phyloP scores from a whole-genome alignment of 441 rosid species.

The Eutrema salsugineum region DNA sequence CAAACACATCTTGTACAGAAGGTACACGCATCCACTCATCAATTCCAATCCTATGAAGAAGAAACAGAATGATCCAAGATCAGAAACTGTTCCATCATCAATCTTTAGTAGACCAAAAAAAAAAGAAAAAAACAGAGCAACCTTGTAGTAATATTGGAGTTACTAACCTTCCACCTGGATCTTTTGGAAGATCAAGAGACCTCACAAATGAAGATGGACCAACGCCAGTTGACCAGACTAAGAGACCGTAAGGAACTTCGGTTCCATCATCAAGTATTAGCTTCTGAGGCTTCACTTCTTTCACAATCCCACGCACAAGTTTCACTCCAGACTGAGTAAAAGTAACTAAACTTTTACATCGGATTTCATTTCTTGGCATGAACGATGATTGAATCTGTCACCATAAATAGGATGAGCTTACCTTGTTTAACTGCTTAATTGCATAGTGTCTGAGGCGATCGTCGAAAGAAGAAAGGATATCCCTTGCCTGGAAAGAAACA shows the following conservation, averaged over 20 bases:
- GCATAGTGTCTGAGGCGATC: constrained; percentile 75
- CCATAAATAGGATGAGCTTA: neutral
- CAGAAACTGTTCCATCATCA: neutral
- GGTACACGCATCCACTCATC: constrained; percentile 84
- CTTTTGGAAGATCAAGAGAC: constrained; percentile 70
- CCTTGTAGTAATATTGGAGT: neutral
- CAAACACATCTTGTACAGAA: constrained; percentile 78
- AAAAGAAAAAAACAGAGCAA: neutral
- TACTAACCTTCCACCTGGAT: constrained; percentile 83
- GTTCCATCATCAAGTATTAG: constrained; percentile 78
- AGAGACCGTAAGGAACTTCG: constrained; percentile 76
- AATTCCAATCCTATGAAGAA: constrained; percentile 73
- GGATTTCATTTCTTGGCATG: neutral
- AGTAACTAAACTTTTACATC: no score
- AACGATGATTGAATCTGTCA: neutral
- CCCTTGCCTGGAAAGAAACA: constrained; percentile 62
- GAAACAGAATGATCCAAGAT: constrained; percentile 3
- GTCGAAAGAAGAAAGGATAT: constrained; percentile 86
- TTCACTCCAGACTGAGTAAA: constrained; percentile 63
- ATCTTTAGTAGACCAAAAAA: no score
- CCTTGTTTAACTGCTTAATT: constrained; percentile 76
- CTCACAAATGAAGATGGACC: constrained; percentile 84
- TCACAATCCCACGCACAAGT: constrained; percentile 76
- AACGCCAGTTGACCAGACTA: constrained; percentile 97
- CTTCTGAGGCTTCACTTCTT: constrained; percentile 74